Percentiles rank a stretch among this genome's conserved stretches.
phyloP scores from a whole-genome alignment of 306 rosid genomes.

The Corylus heterophylla region DNA sequence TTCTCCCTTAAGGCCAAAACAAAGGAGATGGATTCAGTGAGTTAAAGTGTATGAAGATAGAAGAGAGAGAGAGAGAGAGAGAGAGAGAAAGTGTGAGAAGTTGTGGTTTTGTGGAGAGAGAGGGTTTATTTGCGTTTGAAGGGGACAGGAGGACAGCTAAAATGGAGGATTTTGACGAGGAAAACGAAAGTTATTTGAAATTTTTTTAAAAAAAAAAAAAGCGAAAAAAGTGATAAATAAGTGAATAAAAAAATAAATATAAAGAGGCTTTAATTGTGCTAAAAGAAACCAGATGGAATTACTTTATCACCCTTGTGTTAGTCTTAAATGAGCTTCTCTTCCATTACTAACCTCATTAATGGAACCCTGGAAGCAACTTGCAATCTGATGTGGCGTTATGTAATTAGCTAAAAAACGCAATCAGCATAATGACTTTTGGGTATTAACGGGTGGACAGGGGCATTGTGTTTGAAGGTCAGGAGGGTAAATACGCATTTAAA shows the following conservation, averaged over 20 bases:
- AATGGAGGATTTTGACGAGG: slow-evolving; percentile 33
- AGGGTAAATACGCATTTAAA: background rate
- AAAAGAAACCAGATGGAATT: slow-evolving; percentile 31
- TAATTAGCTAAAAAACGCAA: background rate
- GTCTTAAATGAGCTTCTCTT: background rate
- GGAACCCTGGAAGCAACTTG: background rate
- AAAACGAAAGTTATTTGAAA: slow-evolving; percentile 1
- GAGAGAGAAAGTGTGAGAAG: slow-evolving; percentile 42
- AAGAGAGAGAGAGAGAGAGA: slow-evolving; percentile 29
- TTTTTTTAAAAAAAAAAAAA: background rate
- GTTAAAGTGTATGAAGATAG: slow-evolving; percentile 1
- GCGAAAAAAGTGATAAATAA: background rate
- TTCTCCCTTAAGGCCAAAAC: background rate
- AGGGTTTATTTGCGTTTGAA: slow-evolving; percentile 65
- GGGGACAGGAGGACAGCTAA: slow-evolving; percentile 64
- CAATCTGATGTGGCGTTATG: background rate
- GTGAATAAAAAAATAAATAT: slow-evolving; percentile 2
- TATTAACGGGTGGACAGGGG: background rate
- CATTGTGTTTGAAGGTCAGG: background rate
- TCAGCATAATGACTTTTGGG: too few species aligned
- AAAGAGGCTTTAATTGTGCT: slow-evolving; percentile 43
- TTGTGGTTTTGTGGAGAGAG: slow-evolving; percentile 52
- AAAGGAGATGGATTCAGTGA: slow-evolving; percentile 18
- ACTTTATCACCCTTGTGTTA: background rate
- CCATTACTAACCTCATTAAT: background rate